Evolutionary conservation across 768 basidiomycete genomes (phyloP), one percentile per base, ranked within the genome.

Genomic region (Lactarius sanguifluus): DNA sequence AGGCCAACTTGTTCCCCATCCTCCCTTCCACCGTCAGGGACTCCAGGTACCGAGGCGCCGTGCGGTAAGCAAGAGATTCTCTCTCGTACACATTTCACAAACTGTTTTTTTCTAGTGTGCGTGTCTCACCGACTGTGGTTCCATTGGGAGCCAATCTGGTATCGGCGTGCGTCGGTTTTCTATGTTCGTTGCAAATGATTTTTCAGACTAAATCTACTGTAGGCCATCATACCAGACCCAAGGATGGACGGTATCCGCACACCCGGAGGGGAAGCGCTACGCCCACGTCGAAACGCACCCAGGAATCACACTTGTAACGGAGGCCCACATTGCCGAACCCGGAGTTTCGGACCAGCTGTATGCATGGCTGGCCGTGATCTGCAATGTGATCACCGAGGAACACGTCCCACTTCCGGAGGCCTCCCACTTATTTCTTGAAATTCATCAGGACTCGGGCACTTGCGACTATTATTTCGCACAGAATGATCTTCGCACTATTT

Each of bases 201-300:
- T 28, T 15, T 15, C 2, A 25, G 2, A 52, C 50, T 25, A 52
- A 52, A 25, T 15, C 50, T 52, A 16, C 13, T 52, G 23, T 25
- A 52, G 50, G 23, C 50, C 50, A 52, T 52, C 50, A 8, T 52
- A 52, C 50, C 50, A 52, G 25, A 15, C 50, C 13, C 50, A 52
- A 15, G 50, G 50, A 30, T 57, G 56, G 56, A 57, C 34, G 12
- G 30, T 36, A 36, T 57, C 56, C 20, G 56, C 34, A 20, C 56
- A 57, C 56, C 56, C 56, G 9, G 56, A 57, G n/a, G 56, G 56
- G 34, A 57, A 57, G 18, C 56, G 50, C 25, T 52, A 52, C 25
- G 25, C 50, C 23, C 50, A 52, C 6, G 13, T 52, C 25, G 15
- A 52, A 36, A 23, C 34, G 2, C 56, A 36, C 0, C 3, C 56